Evolutionary conservation across 164 flowering plant species (phyloP).

Genomic region (Saururus chinensis): DNA sequence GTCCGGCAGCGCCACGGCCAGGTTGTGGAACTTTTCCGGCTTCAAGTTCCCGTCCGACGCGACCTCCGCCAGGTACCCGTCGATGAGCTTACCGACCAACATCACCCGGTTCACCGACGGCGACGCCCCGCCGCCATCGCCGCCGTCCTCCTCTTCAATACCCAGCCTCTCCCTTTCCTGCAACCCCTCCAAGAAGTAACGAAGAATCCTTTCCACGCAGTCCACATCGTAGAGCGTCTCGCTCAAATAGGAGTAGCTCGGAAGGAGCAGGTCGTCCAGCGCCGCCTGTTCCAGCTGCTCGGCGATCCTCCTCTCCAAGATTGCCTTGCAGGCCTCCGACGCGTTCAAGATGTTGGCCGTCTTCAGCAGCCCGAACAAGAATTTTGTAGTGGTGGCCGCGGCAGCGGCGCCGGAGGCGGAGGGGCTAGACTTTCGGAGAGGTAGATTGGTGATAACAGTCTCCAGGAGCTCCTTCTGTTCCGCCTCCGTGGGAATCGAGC

Average conservation of each 20-base stretch:
- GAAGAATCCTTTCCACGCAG: conserved; percentile 61
- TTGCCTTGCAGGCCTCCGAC: conserved; percentile 30
- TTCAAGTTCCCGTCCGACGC: conserved; percentile 84
- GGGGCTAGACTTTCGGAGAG: conserved; percentile 17
- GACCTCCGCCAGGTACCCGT: conserved; percentile 80
- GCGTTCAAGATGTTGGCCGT: conserved; percentile 65
- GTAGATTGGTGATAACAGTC: conserved; percentile 43
- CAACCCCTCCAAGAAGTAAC: conserved; percentile 31
- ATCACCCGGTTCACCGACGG: conserved; percentile 34
- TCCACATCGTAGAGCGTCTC: conserved; percentile 81
- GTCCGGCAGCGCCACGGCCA: conserved; percentile 66
- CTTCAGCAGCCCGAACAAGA: conserved; percentile 57
- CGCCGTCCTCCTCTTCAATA: conserved; percentile 9
- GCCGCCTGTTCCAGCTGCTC: conserved; percentile 61
- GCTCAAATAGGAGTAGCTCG: conserved; percentile 72
- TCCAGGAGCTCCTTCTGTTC: conserved; percentile 67
- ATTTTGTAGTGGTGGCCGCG: conserved; percentile 22
- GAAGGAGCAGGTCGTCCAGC: conserved; percentile 68
- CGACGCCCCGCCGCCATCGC: conserved; percentile 18
- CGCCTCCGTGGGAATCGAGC: conserved; percentile 31
- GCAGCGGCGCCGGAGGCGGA: neutral
- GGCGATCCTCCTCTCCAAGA: conserved; percentile 64
- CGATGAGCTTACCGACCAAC: conserved; percentile 82
- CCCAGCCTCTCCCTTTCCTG: conserved; percentile 8
- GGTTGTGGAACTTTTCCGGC: conserved; percentile 52